Conservation (phyloP, 1,284 basidiomycete genomes). For the Volvariella volvacea region DNA sequence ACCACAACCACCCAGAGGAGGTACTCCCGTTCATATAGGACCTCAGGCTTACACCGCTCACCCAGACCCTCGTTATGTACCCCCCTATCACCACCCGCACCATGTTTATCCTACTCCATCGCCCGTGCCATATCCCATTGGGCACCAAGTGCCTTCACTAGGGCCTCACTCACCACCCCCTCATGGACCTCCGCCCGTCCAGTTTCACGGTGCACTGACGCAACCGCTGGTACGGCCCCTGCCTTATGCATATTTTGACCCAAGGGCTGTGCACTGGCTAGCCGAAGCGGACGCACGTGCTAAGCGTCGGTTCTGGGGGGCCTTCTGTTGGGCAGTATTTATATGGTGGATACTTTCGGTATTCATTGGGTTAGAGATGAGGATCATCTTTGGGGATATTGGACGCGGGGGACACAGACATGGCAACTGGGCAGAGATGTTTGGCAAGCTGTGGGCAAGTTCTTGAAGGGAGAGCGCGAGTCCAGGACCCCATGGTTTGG, state of each 20-base stretch:
- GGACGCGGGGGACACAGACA: conserved; percentile 9
- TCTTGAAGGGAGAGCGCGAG: conserved; percentile 2
- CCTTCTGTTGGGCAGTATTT: conserved; percentile 32
- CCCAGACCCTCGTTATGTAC: not conserved
- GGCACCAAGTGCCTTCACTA: no score
- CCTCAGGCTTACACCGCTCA: no score
- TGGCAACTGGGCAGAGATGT: conserved; percentile 3
- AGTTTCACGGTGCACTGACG: conserved; percentile 8
- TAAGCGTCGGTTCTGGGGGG: conserved; percentile 36
- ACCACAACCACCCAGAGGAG: no score
- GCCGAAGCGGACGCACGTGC: conserved; percentile 38
- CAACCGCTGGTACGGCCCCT: conserved; percentile 26
- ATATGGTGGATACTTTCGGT: conserved; percentile 26
- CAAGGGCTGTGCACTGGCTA: conserved; percentile 14
- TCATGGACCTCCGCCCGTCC: not conserved
- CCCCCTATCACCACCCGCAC: not conserved
- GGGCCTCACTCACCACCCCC: not conserved
- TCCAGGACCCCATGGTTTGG: no score
- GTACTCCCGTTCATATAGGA: no score
- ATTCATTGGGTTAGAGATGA: conserved; percentile 17
- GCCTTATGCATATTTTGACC: conserved; percentile 42
- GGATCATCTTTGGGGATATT: conserved; percentile 12
- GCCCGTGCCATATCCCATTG: no score
- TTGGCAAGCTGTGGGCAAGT: conserved; percentile 7
- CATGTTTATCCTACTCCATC: no score